These are phyloP conservation scores for Candida michaelii DNA, from an alignment of 805 yeast genomes.

Conservation along the genomic window DNA sequence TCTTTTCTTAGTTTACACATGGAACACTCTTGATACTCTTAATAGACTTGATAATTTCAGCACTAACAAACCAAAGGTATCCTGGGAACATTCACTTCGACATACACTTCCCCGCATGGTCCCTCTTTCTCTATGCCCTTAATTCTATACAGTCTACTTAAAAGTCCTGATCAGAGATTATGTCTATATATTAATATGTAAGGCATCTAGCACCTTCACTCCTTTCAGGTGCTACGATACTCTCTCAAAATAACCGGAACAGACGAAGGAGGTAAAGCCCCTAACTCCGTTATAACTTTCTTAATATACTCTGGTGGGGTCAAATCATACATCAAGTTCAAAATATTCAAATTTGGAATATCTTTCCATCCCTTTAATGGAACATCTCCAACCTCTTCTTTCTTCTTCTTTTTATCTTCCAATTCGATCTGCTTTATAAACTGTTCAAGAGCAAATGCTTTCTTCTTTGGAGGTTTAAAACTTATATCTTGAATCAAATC, in stretches of 20 bases:
- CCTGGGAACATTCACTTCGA: too few relatives aligned
- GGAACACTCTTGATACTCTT: too few relatives aligned
- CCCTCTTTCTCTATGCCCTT: too few relatives aligned
- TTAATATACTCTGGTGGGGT: constrained; percentile 93
- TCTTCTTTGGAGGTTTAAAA: constrained; percentile 54
- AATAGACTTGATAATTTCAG: too few relatives aligned
- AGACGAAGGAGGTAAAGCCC: constrained; percentile 96
- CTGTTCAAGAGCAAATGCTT: constrained; percentile 64
- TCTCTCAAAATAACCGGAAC: constrained; percentile 96
- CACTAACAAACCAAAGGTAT: too few relatives aligned
- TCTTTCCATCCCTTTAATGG: constrained; percentile 64
- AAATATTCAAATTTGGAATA: constrained; percentile 62
- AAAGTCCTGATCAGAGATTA: too few relatives aligned
- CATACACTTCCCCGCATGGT: too few relatives aligned
- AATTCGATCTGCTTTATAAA: constrained; percentile 49
- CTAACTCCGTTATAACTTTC: constrained; percentile 93
- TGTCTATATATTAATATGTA: too few relatives aligned
- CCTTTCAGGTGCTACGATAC: constrained; percentile 51
- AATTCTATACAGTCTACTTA: too few relatives aligned
- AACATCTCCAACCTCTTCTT: constrained; percentile 22
- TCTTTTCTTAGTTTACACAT: not conserved
- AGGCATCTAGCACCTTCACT: too few relatives aligned
- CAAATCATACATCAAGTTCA: constrained; percentile 87
- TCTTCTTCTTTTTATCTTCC: constrained; percentile 14
- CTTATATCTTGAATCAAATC: constrained; percentile 55